phyloP scores from a whole-genome alignment of 2,329 filamentous ascomycete genomes.

The Periglandula ipomoeae region DNA sequence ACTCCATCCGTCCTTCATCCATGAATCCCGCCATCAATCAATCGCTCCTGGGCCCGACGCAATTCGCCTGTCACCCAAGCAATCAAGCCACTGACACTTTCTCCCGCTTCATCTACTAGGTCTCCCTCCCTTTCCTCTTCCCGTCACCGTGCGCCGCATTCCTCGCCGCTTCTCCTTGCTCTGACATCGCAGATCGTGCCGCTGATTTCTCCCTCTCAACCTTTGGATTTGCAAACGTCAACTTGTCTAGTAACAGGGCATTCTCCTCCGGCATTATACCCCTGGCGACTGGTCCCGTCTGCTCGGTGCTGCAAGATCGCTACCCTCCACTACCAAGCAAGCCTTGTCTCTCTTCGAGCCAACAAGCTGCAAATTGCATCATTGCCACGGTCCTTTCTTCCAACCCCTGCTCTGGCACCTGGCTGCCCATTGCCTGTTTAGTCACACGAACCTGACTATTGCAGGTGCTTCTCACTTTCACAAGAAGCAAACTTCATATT shows the following conservation, averaged over 20 bases:
- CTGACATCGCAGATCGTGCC: background rate
- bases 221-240: background rate
- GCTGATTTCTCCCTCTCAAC: background rate
- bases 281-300: background rate
- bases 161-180: background rate
- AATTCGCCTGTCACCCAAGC: background rate
- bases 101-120: background rate
- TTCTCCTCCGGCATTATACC: background rate
- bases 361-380: slow-evolving; percentile 1
- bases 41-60: background rate
- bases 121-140: background rate
- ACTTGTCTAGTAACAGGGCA: background rate
- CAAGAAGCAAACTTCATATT: slow-evolving; percentile 1
- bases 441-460: slow-evolving; percentile 4
- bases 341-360: background rate
- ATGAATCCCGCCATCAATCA: background rate
- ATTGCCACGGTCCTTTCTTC: background rate
- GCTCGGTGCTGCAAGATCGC: background rate
- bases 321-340: background rate
- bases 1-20: too few species aligned
- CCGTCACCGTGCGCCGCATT: background rate
- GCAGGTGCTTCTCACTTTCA: background rate
- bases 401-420: background rate
- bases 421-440: background rate
- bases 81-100: background rate